Conservation (phyloP, 768 basidiomycete genomes). For the Podaxis pistillaris region DNA sequence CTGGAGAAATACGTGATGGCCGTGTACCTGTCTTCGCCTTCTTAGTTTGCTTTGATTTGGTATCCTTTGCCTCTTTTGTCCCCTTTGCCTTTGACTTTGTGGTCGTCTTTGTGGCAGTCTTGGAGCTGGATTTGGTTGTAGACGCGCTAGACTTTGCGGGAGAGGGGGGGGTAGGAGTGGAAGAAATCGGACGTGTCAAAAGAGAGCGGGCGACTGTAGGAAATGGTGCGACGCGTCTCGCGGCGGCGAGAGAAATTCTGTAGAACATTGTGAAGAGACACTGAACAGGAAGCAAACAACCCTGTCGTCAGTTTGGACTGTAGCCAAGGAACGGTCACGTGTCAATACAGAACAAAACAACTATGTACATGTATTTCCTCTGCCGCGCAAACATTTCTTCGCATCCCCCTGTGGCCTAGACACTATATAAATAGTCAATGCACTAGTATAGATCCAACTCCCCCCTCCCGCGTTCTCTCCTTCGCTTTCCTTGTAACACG, state of each 20-base stretch:
- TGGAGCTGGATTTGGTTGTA: background rate
- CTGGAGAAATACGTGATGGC: background rate
- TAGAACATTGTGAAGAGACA: background rate
- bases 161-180: background rate
- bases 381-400: too few relatives aligned
- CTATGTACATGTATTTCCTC: too few relatives aligned
- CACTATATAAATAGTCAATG: background rate
- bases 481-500: background rate
- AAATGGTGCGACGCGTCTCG: background rate
- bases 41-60: background rate
- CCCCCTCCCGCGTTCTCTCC: background rate
- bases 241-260: background rate
- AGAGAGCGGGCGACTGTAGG: background rate
- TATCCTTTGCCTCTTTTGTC: background rate
- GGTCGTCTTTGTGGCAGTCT: background rate
- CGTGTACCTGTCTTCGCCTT: background rate
- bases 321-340: background rate
- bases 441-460: background rate
- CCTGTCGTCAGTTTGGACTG: background rate
- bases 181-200: constrained; percentile 6
- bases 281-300: background rate
- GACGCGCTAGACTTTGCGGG: background rate
- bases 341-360: background rate
- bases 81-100: background rate
- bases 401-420: too few relatives aligned